Conservation (phyloP, 306 rosid species). For the Elaeagnus macrophylla region DNA sequence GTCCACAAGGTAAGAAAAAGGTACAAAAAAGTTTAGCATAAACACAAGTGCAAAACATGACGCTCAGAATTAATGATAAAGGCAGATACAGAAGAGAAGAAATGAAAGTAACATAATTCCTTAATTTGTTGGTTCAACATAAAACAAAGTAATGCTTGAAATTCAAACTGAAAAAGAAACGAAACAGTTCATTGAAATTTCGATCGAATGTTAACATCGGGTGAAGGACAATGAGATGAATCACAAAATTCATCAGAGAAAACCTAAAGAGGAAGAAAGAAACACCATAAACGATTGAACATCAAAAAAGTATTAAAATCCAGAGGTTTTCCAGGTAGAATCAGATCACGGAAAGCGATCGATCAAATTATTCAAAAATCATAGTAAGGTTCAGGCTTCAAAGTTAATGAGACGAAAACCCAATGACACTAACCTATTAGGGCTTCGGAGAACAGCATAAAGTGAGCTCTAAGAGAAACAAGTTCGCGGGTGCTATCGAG, state of each 20-base stretch:
- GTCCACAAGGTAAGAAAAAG: conserved; percentile 13
- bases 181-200: conserved; percentile 2
- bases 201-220: not conserved
- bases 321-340: conserved; percentile 3
- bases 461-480: conserved; percentile 9
- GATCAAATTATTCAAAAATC: not conserved
- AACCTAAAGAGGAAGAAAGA: not conserved
- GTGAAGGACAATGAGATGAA: not conserved
- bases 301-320: not conserved
- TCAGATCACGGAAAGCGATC: not conserved
- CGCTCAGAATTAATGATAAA: not conserved
- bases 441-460: conserved; percentile 20
- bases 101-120: too few species aligned
- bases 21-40: conserved; percentile 5
- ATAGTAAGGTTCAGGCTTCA: not conserved
- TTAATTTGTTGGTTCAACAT: not conserved
- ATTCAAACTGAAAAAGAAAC: conserved; percentile 1
- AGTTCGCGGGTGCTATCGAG: conserved; percentile 9
- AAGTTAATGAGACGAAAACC: not conserved
- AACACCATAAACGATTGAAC: not conserved
- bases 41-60: conserved; percentile 5
- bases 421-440: conserved; percentile 28
- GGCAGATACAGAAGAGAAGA: not conserved
- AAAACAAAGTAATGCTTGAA: not conserved
- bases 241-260: not conserved